Evolutionary conservation across 345 rosid genomes (phyloP), one percentile per base, ranked within the genome.

Genomic region (Euclidium syriacum): DNA sequence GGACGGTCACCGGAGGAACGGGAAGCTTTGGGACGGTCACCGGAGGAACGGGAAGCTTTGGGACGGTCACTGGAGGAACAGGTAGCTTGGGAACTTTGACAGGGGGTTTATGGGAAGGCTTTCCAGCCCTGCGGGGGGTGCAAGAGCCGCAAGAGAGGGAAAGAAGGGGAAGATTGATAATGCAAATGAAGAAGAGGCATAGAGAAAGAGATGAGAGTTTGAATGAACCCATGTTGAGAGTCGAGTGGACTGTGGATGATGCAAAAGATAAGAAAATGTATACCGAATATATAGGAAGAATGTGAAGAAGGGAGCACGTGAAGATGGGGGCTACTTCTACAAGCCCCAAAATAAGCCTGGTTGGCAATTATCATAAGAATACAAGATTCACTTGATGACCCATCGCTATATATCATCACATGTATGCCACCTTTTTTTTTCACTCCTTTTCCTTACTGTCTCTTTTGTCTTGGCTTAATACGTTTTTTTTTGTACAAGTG

Each of bases 311-410:
- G 72, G 34, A 62, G 77, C 97, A 90, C 94, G 96, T 90, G 94
- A 84, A 81, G 62, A 64, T 63, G 77, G 73, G 75, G 71, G 77
- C 72, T 71, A 56, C 75, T 65, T 52, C 54, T 63, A 50, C 63
- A 40, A 5, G 67, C 73, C 75, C 87, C 85, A 91, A 83, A 84
- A 83, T 17, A 76, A 63, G 80, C 87, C 83, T 73, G 81, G 96
- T 79, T 84, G 96, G 85, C 91, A 73, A 29, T 58, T 62, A 69
- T 58, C 70, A 53, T 73, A 61, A 64, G 68, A 52, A 51, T 72
- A 53, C 69, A 69, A 65, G 62, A 56, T 38, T 63, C 17, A 4
- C 25, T 57, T 50, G 19, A 71, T 57, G 75, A 71, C 53, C 32
- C 61, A 71, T 71, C 75, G 61, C 70, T 71, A 55, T 71, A 55